Conservation (phyloP, 2,329 filamentous ascomycete genomes). For the Botryosphaeria dothidea region DNA sequence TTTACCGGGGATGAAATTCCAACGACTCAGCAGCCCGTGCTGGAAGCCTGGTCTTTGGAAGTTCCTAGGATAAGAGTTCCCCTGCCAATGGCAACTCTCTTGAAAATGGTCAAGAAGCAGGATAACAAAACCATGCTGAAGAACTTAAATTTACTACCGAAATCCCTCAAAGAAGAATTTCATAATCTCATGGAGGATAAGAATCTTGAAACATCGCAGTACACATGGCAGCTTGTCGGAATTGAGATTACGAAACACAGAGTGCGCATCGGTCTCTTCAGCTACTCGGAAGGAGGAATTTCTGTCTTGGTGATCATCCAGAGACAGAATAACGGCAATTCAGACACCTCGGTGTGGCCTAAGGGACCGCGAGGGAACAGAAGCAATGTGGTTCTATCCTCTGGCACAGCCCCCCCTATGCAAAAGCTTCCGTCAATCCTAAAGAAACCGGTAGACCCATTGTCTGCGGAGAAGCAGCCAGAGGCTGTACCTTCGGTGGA, state of each 20-base stretch:
- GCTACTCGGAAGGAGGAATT: not conserved
- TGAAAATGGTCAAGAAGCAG: not conserved
- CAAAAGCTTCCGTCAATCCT: not conserved
- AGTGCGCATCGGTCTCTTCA: not conserved
- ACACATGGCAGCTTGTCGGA: not conserved
- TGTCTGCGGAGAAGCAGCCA: not conserved
- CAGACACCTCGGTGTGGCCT: not conserved
- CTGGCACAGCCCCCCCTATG: not conserved
- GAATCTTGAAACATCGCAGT: not conserved
- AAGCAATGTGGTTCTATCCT: too few species aligned
- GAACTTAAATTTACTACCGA: not conserved
- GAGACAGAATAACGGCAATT: not conserved
- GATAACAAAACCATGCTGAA: not conserved
- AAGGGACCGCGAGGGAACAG: not conserved
- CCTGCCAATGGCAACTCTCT: not conserved
- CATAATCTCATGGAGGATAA: not conserved
- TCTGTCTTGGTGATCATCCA: not conserved
- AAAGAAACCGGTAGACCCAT: not conserved
- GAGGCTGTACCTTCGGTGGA: not conserved
- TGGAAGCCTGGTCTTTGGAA: not conserved
- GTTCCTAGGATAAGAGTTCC: not conserved
- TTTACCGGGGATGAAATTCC: not conserved
- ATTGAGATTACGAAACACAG: not conserved
- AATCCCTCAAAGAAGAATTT: not conserved
- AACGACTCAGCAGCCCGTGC: not conserved